phyloP scores from a whole-genome alignment of 805 yeast species.

The Cyberlindnera xishuangbannaensis region DNA sequence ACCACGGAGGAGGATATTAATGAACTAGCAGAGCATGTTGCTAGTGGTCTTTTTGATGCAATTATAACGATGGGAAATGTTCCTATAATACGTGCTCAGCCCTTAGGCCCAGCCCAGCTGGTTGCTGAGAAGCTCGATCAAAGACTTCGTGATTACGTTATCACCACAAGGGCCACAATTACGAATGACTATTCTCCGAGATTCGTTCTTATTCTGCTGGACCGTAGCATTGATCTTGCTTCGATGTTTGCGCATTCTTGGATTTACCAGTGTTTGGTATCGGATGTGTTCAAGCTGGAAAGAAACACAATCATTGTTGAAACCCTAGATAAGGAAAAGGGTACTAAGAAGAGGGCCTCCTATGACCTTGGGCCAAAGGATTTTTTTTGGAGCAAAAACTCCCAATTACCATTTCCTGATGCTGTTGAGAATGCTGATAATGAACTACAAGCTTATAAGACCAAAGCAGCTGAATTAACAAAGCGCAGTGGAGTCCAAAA shows the following conservation, averaged over 20 bases:
- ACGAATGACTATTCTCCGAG: constrained; percentile 40
- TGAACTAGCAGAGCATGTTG: constrained; percentile 57
- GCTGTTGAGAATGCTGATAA: constrained; percentile 96
- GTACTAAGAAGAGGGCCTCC: constrained; percentile 41
- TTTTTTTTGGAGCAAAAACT: constrained; percentile 83
- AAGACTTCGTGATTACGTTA: constrained; percentile 77
- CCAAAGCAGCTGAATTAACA: constrained; percentile 84
- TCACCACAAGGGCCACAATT: constrained; percentile 43
- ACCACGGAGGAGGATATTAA: constrained; percentile 75
- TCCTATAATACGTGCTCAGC: constrained; percentile 87
- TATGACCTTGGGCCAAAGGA: constrained; percentile 92
- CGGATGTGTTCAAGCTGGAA: constrained; percentile 79
- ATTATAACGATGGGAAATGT: constrained; percentile 72
- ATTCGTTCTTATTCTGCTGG: constrained; percentile 75
- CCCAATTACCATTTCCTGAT: constrained; percentile 92
- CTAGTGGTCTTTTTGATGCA: constrained; percentile 75
- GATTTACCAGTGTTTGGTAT: constrained; percentile 95
- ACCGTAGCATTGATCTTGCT: constrained; percentile 83
- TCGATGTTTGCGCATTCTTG: constrained; percentile 96
- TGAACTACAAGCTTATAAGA: constrained; percentile 74
- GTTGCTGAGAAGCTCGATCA: constrained; percentile 84
- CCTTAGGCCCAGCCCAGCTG: constrained; percentile 93
- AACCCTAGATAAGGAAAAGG: constrained; percentile 32
- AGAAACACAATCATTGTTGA: constrained; percentile 75
- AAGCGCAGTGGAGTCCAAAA: constrained; percentile 64